Evolutionary conservation across 73 alveolate genomes (phyloP).

Genomic region (Tetrahymena thermophila): DNA sequence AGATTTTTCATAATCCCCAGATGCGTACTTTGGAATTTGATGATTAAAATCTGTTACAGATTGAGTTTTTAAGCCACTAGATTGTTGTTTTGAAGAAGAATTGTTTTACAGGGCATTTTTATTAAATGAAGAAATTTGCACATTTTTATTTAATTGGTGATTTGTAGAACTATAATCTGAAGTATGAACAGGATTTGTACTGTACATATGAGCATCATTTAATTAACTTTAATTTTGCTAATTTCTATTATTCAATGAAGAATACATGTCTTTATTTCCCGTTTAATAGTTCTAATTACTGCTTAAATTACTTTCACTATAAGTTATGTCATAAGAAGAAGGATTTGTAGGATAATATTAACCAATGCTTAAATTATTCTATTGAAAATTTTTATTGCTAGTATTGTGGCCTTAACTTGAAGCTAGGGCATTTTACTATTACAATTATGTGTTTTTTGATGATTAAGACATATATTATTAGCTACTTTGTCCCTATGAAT

Average conservation of each 20-base stretch:
- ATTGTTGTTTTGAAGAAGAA: not conserved
- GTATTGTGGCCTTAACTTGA: not conserved
- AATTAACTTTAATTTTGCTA: not conserved
- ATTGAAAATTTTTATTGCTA: not conserved
- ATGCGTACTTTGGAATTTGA: not conserved
- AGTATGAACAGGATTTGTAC: not conserved
- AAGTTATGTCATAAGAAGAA: not conserved
- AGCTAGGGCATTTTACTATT: not conserved
- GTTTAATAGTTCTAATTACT: not conserved
- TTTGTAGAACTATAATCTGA: not conserved
- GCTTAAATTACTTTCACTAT: not conserved
- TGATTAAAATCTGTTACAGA: not conserved
- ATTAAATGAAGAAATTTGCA: not conserved
- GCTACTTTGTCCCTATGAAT: not conserved
- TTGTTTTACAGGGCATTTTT: not conserved
- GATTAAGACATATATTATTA: not conserved
- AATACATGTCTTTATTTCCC: not conserved
- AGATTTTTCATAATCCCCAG: not conserved
- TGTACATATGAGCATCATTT: not conserved
- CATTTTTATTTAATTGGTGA: not conserved
- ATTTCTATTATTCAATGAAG: not conserved
- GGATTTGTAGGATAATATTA: not conserved
- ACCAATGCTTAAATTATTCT: not conserved
- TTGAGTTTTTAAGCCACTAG: not conserved
- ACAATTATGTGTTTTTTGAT: not conserved